Evolutionary conservation across 441 rosid species (phyloP).

Genomic region (Arabidopsis lyrata): DNA sequence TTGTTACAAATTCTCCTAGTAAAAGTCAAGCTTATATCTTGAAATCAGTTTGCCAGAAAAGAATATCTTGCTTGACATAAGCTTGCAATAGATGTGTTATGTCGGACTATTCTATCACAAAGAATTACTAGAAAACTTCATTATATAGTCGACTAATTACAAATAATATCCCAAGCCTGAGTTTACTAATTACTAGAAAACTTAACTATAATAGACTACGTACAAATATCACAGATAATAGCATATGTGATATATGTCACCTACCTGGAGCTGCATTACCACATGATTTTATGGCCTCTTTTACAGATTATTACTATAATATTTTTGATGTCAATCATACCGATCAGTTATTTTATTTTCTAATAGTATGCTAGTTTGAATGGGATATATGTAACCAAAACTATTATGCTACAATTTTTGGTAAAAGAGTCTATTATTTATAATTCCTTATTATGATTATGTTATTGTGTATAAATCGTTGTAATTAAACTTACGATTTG

Average conservation of each 20-base stretch:
- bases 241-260: conserved; percentile 8
- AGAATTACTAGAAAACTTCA: too few relatives aligned
- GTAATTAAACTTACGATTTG: not conserved
- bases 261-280: conserved; percentile 25
- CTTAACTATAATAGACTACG: not conserved
- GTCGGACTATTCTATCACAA: too few relatives aligned
- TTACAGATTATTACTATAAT: not conserved
- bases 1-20: too few relatives aligned
- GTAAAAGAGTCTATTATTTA: not conserved
- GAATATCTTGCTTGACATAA: too few relatives aligned
- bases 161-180: too few relatives aligned
- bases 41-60: too few relatives aligned
- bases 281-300: conserved; percentile 19
- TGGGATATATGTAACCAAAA: too few relatives aligned
- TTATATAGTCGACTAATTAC: too few relatives aligned
- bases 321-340: not conserved
- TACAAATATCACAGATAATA: not conserved
- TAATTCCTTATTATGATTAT: not conserved
- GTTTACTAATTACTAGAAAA: too few relatives aligned
- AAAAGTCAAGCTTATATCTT: too few relatives aligned
- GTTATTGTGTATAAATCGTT: not conserved
- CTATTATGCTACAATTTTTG: not conserved
- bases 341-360: not conserved
- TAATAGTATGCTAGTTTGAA: too few relatives aligned
- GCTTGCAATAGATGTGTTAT: too few relatives aligned